Evolutionary conservation across 2,329 filamentous ascomycete species (phyloP).

Genomic region (Alternaria angustiovoidea): DNA sequence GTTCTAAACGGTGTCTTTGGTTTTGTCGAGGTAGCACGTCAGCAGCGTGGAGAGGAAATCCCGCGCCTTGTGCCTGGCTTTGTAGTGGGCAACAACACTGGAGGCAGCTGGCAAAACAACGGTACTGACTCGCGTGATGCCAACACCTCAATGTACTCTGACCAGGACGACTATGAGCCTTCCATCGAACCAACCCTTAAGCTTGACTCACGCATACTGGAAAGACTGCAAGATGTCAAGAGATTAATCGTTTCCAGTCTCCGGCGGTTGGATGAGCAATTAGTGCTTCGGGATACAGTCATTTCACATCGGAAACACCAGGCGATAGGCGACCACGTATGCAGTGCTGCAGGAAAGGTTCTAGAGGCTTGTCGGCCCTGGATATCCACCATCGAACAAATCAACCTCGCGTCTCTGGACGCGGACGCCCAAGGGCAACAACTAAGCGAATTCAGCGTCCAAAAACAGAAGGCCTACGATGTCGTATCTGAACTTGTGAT

Average conservation of each 20-base stretch:
- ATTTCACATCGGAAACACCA: conserved; percentile 81
- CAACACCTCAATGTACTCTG: conserved; percentile 72
- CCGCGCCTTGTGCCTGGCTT: conserved; percentile 94
- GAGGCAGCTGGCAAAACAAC: conserved; percentile 85
- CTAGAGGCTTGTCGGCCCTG: conserved; percentile 90
- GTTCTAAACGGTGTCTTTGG: conserved; percentile 93
- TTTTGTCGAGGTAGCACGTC: conserved; percentile 93
- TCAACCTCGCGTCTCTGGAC: conserved; percentile 82
- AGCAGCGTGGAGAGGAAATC: conserved; percentile 92
- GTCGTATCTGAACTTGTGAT: conserved; percentile 88
- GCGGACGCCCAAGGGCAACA: conserved; percentile 84
- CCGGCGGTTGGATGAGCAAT: conserved; percentile 84
- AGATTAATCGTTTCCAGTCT: conserved; percentile 85
- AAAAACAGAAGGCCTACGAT: conserved; percentile 95
- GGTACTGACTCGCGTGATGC: conserved; percentile 71
- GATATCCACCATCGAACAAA: conserved; percentile 88
- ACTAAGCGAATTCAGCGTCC: conserved; percentile 82
- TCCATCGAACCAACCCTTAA: conserved; percentile 73
- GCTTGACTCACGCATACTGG: conserved; percentile 79
- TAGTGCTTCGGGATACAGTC: conserved; percentile 80
- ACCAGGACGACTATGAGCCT: conserved; percentile 83
- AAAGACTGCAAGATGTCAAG: conserved; percentile 85
- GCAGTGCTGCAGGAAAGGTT: conserved; percentile 78
- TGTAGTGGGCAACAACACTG: conserved; percentile 81
- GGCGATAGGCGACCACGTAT: conserved; percentile 82